Conservation (phyloP, 2,329 filamentous ascomycete species). For the Cladophialophora immunda region DNA sequence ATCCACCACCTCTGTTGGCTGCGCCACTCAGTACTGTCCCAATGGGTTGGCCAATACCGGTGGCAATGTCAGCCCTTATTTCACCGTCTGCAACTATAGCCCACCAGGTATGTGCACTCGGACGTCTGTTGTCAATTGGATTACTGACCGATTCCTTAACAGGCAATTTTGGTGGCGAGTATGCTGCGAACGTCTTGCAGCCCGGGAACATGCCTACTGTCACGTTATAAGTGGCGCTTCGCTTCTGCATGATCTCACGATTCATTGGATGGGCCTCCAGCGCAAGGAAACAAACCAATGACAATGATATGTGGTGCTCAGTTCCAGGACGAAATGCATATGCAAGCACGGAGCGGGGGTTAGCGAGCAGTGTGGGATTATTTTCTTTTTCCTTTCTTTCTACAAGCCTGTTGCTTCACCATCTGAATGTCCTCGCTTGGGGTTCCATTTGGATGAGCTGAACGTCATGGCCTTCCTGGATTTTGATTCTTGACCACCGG, state of each 20-base stretch:
- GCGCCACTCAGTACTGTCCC: slow-evolving; percentile 61
- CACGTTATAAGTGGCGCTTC: slow-evolving; percentile 27
- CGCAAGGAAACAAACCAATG: neutral
- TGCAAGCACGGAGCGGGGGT: neutral
- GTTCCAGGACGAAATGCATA: neutral
- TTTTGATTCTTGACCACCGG: slow-evolving; percentile 25
- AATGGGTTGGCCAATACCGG: slow-evolving; percentile 52
- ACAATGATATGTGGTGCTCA: neutral
- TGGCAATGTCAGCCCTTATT: slow-evolving; percentile 62
- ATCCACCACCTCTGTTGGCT: slow-evolving; percentile 68
- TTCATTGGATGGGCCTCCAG: slow-evolving; percentile 6
- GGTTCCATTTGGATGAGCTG: slow-evolving; percentile 9
- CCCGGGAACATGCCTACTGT: slow-evolving; percentile 52
- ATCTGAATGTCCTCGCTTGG: slow-evolving; percentile 6
- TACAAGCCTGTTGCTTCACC: slow-evolving; percentile 24
- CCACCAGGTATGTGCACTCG: slow-evolving; percentile 68
- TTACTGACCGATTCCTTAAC: slow-evolving; percentile 41
- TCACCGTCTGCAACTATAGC: slow-evolving; percentile 89
- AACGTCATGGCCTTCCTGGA: slow-evolving; percentile 20
- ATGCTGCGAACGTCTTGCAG: slow-evolving; percentile 60
- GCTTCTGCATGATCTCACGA: slow-evolving; percentile 30
- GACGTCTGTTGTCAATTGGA: neutral
- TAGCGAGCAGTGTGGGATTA: slow-evolving; percentile 19
- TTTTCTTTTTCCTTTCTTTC: slow-evolving; percentile 26
- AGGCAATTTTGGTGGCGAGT: slow-evolving; percentile 66